Percentiles rank a stretch among this genome's conserved stretches.
Conservation (phyloP, 2,329 filamentous ascomycete species). For the Microcyclospora tardicrescens region DNA sequence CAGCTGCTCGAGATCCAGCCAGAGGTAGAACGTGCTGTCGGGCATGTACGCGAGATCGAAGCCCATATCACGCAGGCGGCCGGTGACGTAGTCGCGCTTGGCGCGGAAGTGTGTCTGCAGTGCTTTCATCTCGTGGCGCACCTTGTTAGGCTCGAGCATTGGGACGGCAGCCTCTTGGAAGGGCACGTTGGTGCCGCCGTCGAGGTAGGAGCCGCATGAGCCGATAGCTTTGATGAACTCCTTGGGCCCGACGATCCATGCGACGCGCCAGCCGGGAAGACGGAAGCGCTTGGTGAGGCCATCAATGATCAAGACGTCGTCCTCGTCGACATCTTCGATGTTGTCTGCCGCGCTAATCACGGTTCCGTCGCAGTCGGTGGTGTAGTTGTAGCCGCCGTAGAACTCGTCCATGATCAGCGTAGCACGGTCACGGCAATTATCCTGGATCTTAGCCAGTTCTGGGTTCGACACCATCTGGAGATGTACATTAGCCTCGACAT, state of each 20-base stretch:
- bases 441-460: conserved; percentile 79
- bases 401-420: conserved; percentile 95
- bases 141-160: conserved; percentile 79
- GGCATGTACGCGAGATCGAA: conserved; percentile 70
- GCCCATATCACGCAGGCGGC: conserved; percentile 68
- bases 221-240: conserved; percentile 91
- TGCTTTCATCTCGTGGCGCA: conserved; percentile 74
- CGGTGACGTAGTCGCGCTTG: conserved; percentile 85
- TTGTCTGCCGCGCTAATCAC: conserved; percentile 86
- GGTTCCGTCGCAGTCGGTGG: conserved; percentile 74
- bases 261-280: conserved; percentile 89
- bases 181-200: conserved; percentile 85
- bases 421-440: conserved; percentile 78
- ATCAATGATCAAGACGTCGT: conserved; percentile 79
- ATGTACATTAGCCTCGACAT: too few species aligned
- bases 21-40: conserved; percentile 90
- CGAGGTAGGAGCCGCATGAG: conserved; percentile 84
- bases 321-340: conserved; percentile 75
- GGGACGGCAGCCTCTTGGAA: conserved; percentile 88
- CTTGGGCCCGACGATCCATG: conserved; percentile 92
- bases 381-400: conserved; percentile 90
- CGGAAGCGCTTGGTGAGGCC: conserved; percentile 94
- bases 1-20: conserved; percentile 52
- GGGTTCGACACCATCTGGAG: conserved; percentile 59
- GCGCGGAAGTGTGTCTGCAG: conserved; percentile 81